Conservation (phyloP, 1,139 yeast species). For the Hyphopichia khmerensis region DNA sequence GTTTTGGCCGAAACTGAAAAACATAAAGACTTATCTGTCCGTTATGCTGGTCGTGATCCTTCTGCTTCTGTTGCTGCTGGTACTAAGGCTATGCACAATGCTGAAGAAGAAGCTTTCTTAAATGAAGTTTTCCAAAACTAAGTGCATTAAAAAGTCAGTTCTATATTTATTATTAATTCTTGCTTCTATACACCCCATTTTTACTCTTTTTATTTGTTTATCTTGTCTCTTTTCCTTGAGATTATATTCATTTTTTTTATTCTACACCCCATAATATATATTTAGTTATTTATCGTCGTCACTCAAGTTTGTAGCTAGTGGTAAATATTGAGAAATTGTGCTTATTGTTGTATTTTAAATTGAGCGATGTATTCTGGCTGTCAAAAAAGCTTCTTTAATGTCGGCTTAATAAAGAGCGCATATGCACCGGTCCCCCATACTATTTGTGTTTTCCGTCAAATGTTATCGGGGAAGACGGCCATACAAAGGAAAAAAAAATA, state of each 20-base stretch:
- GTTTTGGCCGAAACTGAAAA: slow-evolving; percentile 71
- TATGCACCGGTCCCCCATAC: no score
- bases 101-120: slow-evolving; percentile 88
- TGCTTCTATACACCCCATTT: no score
- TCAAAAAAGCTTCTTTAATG: no score
- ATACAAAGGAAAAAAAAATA: no score
- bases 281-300: background rate
- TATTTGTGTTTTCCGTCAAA: no score
- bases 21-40: slow-evolving; percentile 55
- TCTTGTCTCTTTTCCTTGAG: background rate
- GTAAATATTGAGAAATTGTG: no score
- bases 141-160: background rate
- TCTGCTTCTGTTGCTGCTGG: slow-evolving; percentile 99
- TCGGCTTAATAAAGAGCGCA: no score
- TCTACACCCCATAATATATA: background rate
- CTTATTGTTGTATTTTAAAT: no score
- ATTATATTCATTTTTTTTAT: no score
- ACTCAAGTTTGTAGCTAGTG: no score
- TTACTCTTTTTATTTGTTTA: background rate
- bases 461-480: no score
- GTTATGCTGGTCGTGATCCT: slow-evolving; percentile 98
- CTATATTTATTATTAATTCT: background rate
- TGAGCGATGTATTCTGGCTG: no score
- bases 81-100: slow-evolving; percentile 79
- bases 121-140: slow-evolving; percentile 60